Evolutionary conservation across 352 stramenopile species (phyloP), one percentile per base, ranked within the genome.

Genomic region (Globisporangium lucens): DNA sequence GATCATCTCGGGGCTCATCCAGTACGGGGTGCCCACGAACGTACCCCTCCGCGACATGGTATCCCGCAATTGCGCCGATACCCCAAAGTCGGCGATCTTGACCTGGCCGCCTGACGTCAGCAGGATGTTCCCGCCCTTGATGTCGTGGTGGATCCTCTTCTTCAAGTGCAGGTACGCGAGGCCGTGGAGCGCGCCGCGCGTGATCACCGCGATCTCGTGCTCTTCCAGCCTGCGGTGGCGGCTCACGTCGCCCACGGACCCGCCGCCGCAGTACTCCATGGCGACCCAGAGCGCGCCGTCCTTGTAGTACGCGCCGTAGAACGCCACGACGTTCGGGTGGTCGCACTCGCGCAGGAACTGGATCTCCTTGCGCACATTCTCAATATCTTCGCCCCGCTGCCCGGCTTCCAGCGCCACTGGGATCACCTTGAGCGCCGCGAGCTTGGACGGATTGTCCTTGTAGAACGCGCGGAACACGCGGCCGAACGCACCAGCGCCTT

Each of bases 1-100:
- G 73, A 98, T 98, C 66, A 98, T 89, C 75, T 98, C 94, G 5
- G 93, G 91, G 9, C 90, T 94, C 93, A 98, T 98, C 94, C 94
- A 98, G 69, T 97, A 98, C 15, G 91, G 91, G 38, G 94, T 98
- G 7, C 94, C 93, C 5, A 98, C 93, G 13, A 98, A 96, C 3
- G 87, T 88, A 3, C 77, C 82, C 22, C 83, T 73, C 9, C 76
- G 71, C 36, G 78, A 89, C 47, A 91, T 66, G 0, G 83, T 89
- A 49, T 88, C 73, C 22, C 77, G 73, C 9, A 91, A 66, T 62
- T 89, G 81, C 30, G 83, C 83, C 20, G 85, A 91, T 12, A 95
- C 86, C 9, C 89, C 89, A 85, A 98, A 98, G 81, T 98, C 93
- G 2, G 93, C 92, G 36, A 99, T 89, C 75, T 99, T 99, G 66